These are phyloP conservation scores for Mastigamoeba balamuthi DNA, from an alignment of 78 protist species.

Conservation along the genomic window DNA sequence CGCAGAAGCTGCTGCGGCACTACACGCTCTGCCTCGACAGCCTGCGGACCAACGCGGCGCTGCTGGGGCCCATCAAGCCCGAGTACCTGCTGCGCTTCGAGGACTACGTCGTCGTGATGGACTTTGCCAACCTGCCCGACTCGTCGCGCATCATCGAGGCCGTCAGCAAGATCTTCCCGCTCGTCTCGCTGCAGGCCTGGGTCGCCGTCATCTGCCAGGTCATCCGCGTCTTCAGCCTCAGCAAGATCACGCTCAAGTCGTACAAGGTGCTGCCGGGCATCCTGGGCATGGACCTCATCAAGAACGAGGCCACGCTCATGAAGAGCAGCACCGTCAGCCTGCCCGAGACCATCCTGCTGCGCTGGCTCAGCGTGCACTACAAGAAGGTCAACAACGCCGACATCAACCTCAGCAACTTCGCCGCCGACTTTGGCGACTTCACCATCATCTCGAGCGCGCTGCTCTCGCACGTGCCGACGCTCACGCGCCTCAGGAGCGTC, in stretches of 20 bases:
- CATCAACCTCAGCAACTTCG: not conserved
- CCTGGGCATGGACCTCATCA: not conserved
- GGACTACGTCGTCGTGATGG: too few relatives aligned
- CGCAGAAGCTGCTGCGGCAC: too few relatives aligned
- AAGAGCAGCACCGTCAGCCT: not conserved
- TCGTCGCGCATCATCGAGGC: too few relatives aligned
- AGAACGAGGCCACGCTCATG: not conserved
- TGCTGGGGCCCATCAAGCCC: not conserved
- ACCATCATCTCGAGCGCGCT: not conserved
- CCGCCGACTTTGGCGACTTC: slow-evolving; percentile 2
- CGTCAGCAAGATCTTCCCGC: too few relatives aligned
- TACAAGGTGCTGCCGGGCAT: slow-evolving; percentile 2
- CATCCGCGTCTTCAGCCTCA: slow-evolving; percentile 3
- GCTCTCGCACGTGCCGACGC: slow-evolving; percentile 1
- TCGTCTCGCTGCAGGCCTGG: slow-evolving; percentile 8
- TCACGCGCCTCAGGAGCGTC: not conserved
- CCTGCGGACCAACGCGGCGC: slow-evolving; percentile 7
- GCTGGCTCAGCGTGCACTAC: slow-evolving; percentile 11
- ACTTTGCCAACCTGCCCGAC: too few relatives aligned
- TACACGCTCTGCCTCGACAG: slow-evolving; percentile 5
- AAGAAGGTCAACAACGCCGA: not conserved
- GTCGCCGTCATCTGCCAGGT: slow-evolving; percentile 8
- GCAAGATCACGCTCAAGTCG: slow-evolving; percentile 5
- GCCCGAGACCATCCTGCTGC: slow-evolving; percentile 10
- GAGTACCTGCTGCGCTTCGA: slow-evolving; percentile 25